Evolutionary conservation across 768 basidiomycete species (phyloP).

Genomic region (Punctularia strigosozonata): DNA sequence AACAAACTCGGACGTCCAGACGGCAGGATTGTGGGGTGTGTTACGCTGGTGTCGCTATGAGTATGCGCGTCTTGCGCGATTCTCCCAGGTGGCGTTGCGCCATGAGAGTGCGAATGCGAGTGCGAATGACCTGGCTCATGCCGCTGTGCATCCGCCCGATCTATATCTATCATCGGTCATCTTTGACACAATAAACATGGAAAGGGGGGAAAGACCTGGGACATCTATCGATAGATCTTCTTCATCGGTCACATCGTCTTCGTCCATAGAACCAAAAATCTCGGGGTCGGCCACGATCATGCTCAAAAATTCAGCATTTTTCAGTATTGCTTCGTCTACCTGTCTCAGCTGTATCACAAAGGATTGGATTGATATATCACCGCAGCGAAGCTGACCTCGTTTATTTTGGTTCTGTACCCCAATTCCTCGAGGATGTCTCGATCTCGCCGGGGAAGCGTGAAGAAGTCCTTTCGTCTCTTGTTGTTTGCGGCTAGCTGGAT

Average conservation of each 20-base stretch:
- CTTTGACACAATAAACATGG: background rate
- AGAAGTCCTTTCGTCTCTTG: conserved; percentile 66
- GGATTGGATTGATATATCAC: no score
- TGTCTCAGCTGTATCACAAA: no score
- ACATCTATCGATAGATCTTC: conserved; percentile 8
- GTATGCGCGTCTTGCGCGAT: no score
- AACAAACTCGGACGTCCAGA: no score
- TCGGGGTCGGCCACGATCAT: conserved; percentile 68
- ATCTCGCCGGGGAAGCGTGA: conserved; percentile 56
- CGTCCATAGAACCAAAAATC: conserved; percentile 62
- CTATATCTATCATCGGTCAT: background rate
- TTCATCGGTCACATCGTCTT: conserved; percentile 19
- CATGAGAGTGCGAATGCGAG: background rate
- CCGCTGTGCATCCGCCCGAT: conserved; percentile 1
- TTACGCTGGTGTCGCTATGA: no score
- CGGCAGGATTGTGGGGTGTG: no score
- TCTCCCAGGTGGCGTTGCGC: no score
- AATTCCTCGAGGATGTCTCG: conserved; percentile 53
- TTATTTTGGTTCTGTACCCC: conserved; percentile 71
- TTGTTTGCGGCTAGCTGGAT: conserved; percentile 46
- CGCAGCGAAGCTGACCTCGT: no score
- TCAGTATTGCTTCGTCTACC: conserved; percentile 70
- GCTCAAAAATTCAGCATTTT: conserved; percentile 68
- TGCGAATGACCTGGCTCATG: background rate
- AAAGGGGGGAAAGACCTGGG: background rate